Evolutionary conservation across 768 basidiomycete species (phyloP).

Genomic region (Tricholoma bakamatsutake): DNA sequence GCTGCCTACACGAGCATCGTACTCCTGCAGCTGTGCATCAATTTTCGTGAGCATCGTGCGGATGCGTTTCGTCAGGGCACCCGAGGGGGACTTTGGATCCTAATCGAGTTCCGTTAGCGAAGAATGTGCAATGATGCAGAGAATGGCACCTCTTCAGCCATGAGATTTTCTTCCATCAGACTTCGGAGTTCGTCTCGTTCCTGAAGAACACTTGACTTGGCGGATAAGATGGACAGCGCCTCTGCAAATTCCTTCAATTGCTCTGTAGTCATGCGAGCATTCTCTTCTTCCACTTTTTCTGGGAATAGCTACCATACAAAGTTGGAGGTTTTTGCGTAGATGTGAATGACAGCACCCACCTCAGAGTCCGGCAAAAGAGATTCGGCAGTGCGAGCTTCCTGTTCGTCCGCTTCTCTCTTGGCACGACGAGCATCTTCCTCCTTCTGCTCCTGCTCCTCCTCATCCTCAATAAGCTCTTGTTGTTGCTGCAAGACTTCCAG

Average conservation of each 20-base stretch:
- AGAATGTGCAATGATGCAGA: neutral
- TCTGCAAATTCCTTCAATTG: conserved; percentile 93
- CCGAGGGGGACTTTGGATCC: conserved; percentile 78
- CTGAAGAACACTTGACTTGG: conserved; percentile 92
- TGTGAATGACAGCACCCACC: conserved; percentile 34
- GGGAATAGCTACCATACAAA: conserved; percentile 45
- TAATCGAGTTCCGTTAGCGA: conserved; percentile 18
- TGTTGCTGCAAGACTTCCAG: conserved; percentile 97
- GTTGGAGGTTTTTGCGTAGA: neutral
- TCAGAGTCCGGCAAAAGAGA: conserved; percentile 86
- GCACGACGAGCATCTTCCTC: conserved; percentile 88
- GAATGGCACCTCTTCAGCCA: conserved; percentile 69
- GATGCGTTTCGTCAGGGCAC: conserved; percentile 92
- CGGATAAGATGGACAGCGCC: conserved; percentile 84
- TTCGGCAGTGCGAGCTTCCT: conserved; percentile 73
- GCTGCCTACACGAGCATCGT: conserved; percentile 82
- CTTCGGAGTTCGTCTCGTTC: conserved; percentile 88
- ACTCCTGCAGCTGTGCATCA: conserved; percentile 85
- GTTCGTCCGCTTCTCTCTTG: conserved; percentile 73
- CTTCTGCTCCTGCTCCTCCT: conserved; percentile 96
- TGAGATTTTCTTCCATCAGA: conserved; percentile 92
- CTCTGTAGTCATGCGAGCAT: conserved; percentile 96
- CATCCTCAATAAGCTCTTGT: conserved; percentile 98
- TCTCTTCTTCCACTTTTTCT: conserved; percentile 53
- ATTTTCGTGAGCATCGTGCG: conserved; percentile 94